Evolutionary conservation across 257 asterid genomes (phyloP).

Genomic region (Parsonsia alboflavescens): DNA sequence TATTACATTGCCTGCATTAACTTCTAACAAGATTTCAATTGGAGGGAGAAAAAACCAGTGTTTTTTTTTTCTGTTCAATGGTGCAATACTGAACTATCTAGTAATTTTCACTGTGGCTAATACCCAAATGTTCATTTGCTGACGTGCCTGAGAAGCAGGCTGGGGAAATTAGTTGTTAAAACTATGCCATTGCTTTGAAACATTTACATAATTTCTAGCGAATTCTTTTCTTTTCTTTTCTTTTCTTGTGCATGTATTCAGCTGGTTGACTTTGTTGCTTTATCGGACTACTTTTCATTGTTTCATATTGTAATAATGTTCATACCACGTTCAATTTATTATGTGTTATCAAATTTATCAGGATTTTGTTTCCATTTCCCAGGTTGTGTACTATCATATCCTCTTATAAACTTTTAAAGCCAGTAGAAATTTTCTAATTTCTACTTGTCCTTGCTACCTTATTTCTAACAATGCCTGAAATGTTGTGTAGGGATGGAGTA

Average conservation of each 20-base stretch:
- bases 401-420: too few species aligned
- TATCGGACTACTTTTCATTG: neutral
- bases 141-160: too few species aligned
- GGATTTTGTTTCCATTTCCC: neutral
- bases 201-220: too few species aligned
- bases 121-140: too few species aligned
- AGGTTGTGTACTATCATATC: neutral
- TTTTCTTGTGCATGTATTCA: neutral
- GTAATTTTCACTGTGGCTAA: too few species aligned
- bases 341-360: neutral
- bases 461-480: neutral
- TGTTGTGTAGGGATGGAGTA: conserved; percentile 60
- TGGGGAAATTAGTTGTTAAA: too few species aligned
- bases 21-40: neutral
- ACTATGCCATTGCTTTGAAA: neutral
- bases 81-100: too few species aligned
- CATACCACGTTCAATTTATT: neutral
- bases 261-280: neutral
- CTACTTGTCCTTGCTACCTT: neutral
- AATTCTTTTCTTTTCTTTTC: too few species aligned
- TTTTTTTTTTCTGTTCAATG: too few species aligned
- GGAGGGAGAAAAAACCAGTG: too few species aligned
- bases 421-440: neutral
- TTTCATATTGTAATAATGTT: neutral
- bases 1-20: neutral